These are phyloP conservation scores for Arachnomyces sp. DNA, from an alignment of 2,329 filamentous ascomycete genomes.

Conservation along the genomic window DNA sequence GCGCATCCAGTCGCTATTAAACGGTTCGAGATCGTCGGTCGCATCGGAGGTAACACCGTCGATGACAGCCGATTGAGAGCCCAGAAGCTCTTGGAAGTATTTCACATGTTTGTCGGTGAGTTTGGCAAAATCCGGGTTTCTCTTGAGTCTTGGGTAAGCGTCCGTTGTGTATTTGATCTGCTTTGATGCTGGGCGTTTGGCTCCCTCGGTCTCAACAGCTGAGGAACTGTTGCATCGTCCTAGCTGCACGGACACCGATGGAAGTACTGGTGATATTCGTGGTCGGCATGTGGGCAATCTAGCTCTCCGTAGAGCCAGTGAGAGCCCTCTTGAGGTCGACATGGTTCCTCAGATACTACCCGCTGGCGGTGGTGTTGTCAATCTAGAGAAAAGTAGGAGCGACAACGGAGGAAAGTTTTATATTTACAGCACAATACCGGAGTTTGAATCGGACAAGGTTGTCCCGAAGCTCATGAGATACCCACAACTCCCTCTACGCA, in stretches of 20 bases:
- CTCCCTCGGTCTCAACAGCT: slow-evolving; percentile 1
- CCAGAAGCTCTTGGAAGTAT: slow-evolving; percentile 74
- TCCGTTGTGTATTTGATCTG: slow-evolving; percentile 71
- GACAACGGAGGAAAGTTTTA: no score
- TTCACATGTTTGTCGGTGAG: slow-evolving; percentile 72
- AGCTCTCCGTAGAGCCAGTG: slow-evolving; percentile 7
- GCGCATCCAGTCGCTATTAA: slow-evolving; percentile 98
- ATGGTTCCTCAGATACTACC: slow-evolving; percentile 1
- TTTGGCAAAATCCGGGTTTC: slow-evolving; percentile 61
- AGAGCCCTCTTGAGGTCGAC: slow-evolving; percentile 9
- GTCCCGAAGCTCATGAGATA: no score
- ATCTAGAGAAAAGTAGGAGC: no score
- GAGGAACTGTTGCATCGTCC: background rate
- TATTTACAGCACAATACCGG: no score
- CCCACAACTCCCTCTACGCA: no score
- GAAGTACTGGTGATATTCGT: slow-evolving; percentile 2
- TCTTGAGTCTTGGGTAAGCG: slow-evolving; percentile 67
- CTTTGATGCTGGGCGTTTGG: slow-evolving; percentile 13
- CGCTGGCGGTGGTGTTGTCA: no score
- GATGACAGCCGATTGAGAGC: slow-evolving; percentile 68
- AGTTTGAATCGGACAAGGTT: no score
- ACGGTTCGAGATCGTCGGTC: slow-evolving; percentile 74
- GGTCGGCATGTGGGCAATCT: background rate
- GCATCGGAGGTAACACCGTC: slow-evolving; percentile 71
- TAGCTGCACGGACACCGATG: slow-evolving; percentile 2